Conservation (phyloP, 306 rosid species). For the Casuarina equisetifolia region DNA sequence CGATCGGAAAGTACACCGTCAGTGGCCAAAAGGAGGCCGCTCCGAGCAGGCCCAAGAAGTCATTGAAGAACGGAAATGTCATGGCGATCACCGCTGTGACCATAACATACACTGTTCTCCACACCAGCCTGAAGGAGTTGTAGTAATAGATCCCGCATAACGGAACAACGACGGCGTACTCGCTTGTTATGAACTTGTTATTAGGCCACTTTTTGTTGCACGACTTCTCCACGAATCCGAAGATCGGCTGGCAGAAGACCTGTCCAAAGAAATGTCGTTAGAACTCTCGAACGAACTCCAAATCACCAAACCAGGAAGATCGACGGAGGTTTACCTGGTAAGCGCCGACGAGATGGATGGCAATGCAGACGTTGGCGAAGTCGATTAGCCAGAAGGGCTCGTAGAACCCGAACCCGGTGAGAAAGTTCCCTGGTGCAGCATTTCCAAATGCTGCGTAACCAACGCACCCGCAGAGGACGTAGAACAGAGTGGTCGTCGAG, state of each 20-base stretch:
- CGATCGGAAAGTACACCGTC: slow-evolving; percentile 88
- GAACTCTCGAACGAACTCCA: neutral
- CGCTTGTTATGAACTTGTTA: slow-evolving; percentile 58
- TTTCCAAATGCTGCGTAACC: slow-evolving; percentile 99
- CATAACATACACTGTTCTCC: slow-evolving; percentile 78
- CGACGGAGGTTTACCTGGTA: slow-evolving; percentile 59
- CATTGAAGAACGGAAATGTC: slow-evolving; percentile 96
- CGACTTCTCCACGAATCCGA: slow-evolving; percentile 59
- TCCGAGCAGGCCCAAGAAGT: slow-evolving; percentile 82
- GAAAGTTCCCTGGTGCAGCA: slow-evolving; percentile 92
- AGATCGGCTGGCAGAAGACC: slow-evolving; percentile 92
- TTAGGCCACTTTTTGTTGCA: slow-evolving; percentile 59
- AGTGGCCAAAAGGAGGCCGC: slow-evolving; percentile 90
- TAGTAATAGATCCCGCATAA: slow-evolving; percentile 38
- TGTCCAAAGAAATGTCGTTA: slow-evolving; percentile 12
- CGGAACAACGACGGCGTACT: slow-evolving; percentile 57
- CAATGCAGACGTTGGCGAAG: slow-evolving; percentile 85
- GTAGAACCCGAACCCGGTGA: slow-evolving; percentile 97
- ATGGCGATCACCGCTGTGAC: slow-evolving; percentile 74
- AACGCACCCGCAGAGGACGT: slow-evolving; percentile 73
- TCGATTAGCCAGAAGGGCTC: slow-evolving; percentile 97
- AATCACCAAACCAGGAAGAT: too few species aligned
- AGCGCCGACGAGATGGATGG: slow-evolving; percentile 82
- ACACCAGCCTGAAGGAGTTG: slow-evolving; percentile 70
- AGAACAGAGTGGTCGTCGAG: slow-evolving; percentile 75